Base-by-base conservation (phyloP, 140 eudicot genomes). In the Erigeron philadelphicus region DNA sequence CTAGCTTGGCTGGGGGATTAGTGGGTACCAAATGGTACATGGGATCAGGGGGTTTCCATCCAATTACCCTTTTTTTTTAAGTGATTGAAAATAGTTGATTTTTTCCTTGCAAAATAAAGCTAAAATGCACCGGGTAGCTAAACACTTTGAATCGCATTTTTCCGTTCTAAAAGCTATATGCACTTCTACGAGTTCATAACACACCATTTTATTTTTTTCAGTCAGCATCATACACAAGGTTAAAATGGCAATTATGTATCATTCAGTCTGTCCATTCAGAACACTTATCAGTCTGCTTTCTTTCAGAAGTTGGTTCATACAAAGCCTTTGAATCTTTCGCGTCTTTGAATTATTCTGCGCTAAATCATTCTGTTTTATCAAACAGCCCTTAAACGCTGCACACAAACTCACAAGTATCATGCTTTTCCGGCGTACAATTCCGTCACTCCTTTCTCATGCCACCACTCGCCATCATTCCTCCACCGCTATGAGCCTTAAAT, bases 401-500 rank as follows among this genome's bases (percentile, higher is more conserved):
- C 7, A 38, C 19, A 50, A 25, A 63, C 35, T 11, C 35, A 55
- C 43, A 21, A 60, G 3, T 42, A 79, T 35, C 21, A 83, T 79
- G 84, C 78, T 70, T 25, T 77, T 65, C 75, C 63, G 70, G 12
- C 80, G 76, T 11, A 74, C 72, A 21, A 8, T 58, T 52, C 71
- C 38, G 9, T 46, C 75, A 17, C 65, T 58, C 58, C 71, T 44
- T 11, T 54, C 75, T 25, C 65, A 41, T 52, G 41, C 53, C 64
- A 50, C 76, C 77, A 1, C 66, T 3, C 72, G 75, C 67, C 82
- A 79, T 68, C 74, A 65, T 62, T 69, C 75, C 65, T 73, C 82
- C 18, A 42, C 77, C 23, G 10, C 72, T 16, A 21, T 41, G 11
- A 10, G 19, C 53, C 78, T 57, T 50, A 46, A 72, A 78, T 17